Conservation (phyloP, 2,329 filamentous ascomycete genomes). For the Fusarium citri region DNA sequence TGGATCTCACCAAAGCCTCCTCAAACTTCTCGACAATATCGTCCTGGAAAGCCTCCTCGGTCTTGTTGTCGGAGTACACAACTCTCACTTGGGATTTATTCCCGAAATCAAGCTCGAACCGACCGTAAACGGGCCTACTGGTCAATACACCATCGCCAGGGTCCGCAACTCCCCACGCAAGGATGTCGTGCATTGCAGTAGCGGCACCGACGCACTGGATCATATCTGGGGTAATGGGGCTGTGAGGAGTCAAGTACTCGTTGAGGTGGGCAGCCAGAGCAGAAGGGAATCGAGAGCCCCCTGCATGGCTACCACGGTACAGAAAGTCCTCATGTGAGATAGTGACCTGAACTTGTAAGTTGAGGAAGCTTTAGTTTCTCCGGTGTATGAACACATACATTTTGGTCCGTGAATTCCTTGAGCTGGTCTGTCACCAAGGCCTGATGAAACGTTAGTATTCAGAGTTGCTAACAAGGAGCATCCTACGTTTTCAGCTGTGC, state of each 20-base stretch:
- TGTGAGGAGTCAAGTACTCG: constrained; percentile 51
- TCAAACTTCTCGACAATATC: constrained; percentile 59
- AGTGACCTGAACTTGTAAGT: constrained; percentile 34
- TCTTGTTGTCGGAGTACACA: constrained; percentile 58
- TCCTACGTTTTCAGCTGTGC: constrained; percentile 60
- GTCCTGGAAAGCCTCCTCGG: constrained; percentile 58
- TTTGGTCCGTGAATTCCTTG: constrained; percentile 45
- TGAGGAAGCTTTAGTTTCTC: not conserved
- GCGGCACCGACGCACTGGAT: constrained; percentile 52
- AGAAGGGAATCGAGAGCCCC: constrained; percentile 50
- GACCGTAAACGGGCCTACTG: constrained; percentile 59
- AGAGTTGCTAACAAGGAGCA: not conserved
- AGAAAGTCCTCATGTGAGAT: constrained; percentile 49
- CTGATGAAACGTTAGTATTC: constrained; percentile 29
- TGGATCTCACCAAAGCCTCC: constrained; percentile 52
- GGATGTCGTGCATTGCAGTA: constrained; percentile 55
- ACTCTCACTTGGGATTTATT: constrained; percentile 56
- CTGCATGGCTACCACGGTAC: constrained; percentile 53
- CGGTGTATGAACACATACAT: constrained; percentile 42
- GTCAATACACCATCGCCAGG: constrained; percentile 55
- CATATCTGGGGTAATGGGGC: constrained; percentile 46
- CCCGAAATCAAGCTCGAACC: constrained; percentile 62
- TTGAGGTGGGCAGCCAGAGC: constrained; percentile 54
- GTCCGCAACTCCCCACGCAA: constrained; percentile 55
- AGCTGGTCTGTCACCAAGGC: constrained; percentile 56